Base-by-base conservation (phyloP, 2,329 filamentous ascomycete genomes). In the Pseudopithomyces chartarum region DNA sequence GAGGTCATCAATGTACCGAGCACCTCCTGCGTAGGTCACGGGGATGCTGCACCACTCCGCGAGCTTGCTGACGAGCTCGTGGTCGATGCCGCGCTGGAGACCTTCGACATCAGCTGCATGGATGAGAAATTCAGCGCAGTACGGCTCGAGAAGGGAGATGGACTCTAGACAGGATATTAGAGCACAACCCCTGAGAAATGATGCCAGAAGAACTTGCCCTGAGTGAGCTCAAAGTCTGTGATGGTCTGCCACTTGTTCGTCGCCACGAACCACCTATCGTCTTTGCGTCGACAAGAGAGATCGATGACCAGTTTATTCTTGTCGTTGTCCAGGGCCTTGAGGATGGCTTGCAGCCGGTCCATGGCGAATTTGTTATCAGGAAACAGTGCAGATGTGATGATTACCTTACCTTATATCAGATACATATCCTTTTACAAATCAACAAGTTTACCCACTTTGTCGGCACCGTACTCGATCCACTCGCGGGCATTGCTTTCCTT, bases 181-280 rank as follows among this genome's bases (percentile, higher is more conserved):
- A 7, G 11, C n/a, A n/a, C 11, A 11, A 29, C 11, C 46, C 17
- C 15, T 7, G 23, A 22, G 20, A 42, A 6, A 13, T 11, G 29
- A 26, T 13, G 10, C 17, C 11, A 26, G 19, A 20, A 15, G 26
- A n/a, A 49, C 77, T 55, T 78, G 93, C 94, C 90, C 82, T 90
- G 82, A 61, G 89, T 94, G 62, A 99, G 87, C 73, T 97, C 92
- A 87, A 97, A 96, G 69, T 97, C 91, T 1, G 95, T 98, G 54
- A 98, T 89, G 1, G 92, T 97, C 82, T 98, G 95, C 95, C 95
- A 99, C 76, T 96, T 96, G 77, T 99, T 91, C 89, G 96, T 99
- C 54, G 95, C 94, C n/a, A 99, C 95, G 69, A 90, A 92, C 95
- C 95, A 99, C 38, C 81, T 88, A 54, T 88, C 82, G 36, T 84